Conservation (phyloP, 116 monocot genomes). For the Dioscorea cayenensis region DNA sequence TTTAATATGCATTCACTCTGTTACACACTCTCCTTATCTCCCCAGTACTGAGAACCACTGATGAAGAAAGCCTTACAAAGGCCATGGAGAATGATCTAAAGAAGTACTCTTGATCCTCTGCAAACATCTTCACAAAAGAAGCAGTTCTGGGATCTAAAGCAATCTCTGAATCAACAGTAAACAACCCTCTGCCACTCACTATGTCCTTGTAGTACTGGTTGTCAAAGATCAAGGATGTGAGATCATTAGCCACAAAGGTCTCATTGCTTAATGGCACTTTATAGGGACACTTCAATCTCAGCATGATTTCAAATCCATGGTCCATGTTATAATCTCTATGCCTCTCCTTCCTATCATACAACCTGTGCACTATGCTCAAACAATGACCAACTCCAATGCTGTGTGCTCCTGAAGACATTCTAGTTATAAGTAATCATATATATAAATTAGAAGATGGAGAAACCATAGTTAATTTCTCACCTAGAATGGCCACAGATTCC, state of each 20-base stretch:
- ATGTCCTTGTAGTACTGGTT: slow-evolving; percentile 7
- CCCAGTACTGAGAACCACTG: not conserved
- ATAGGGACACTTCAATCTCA: too few relatives aligned
- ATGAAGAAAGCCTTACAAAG: slow-evolving; percentile 1
- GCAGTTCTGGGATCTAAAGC: not conserved
- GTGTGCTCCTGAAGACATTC: slow-evolving; percentile 10
- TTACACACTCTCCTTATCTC: too few relatives aligned
- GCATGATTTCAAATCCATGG: too few relatives aligned
- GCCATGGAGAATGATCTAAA: not conserved
- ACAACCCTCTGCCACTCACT: not conserved
- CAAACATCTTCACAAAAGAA: not conserved
- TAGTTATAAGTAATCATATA: not conserved
- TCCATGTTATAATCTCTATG: too few relatives aligned
- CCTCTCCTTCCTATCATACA: not conserved
- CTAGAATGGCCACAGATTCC: too few relatives aligned
- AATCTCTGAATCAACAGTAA: not conserved
- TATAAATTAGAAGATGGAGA: too few relatives aligned
- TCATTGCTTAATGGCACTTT: too few relatives aligned
- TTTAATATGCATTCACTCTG: too few relatives aligned
- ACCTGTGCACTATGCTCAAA: slow-evolving; percentile 12
- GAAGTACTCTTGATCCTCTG: not conserved
- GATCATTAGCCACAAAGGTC: not conserved
- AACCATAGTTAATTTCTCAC: too few relatives aligned
- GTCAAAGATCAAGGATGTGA: not conserved
- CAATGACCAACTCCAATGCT: slow-evolving; percentile 12